Evolutionary conservation across 257 asterid genomes (phyloP).

Genomic region (Solanum chiquidenum): DNA sequence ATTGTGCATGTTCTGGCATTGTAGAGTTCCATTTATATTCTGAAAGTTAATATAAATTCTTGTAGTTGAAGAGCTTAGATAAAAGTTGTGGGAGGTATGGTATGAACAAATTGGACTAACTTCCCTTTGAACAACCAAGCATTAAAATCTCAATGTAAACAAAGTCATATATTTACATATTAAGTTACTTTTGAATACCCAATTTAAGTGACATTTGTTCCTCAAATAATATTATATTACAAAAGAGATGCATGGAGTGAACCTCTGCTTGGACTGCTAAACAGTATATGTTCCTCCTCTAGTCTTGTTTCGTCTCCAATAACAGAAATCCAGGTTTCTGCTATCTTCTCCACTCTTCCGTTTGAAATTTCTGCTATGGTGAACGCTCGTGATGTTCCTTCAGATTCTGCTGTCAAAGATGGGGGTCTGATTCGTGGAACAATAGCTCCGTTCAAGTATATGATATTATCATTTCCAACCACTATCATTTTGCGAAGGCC

Average conservation of each 20-base stretch:
- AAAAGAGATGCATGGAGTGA: neutral
- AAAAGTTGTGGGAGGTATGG: neutral
- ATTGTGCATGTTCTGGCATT: neutral
- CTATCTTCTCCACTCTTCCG: slow-evolving; percentile 44
- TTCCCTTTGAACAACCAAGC: neutral
- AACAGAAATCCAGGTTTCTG: slow-evolving; percentile 87
- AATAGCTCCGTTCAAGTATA: slow-evolving; percentile 76
- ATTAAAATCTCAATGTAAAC: neutral
- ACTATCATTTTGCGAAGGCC: slow-evolving; percentile 79
- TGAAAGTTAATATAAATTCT: neutral
- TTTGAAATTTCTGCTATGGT: slow-evolving; percentile 50
- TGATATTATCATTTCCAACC: slow-evolving; percentile 46
- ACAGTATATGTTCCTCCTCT: slow-evolving; percentile 40
- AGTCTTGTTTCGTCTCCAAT: slow-evolving; percentile 26
- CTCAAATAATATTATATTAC: neutral
- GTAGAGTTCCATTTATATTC: neutral
- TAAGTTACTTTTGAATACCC: neutral
- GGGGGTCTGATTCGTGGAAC: slow-evolving; percentile 64
- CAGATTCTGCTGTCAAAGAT: slow-evolving; percentile 2
- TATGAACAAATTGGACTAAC: neutral
- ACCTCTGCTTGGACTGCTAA: slow-evolving; percentile 15
- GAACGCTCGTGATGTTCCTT: slow-evolving; percentile 67
- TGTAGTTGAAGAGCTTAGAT: neutral
- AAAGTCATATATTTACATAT: neutral
- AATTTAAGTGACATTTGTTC: neutral